Conservation (phyloP, 805 yeast genomes). For the Blastobotrys mokoenaii region DNA sequence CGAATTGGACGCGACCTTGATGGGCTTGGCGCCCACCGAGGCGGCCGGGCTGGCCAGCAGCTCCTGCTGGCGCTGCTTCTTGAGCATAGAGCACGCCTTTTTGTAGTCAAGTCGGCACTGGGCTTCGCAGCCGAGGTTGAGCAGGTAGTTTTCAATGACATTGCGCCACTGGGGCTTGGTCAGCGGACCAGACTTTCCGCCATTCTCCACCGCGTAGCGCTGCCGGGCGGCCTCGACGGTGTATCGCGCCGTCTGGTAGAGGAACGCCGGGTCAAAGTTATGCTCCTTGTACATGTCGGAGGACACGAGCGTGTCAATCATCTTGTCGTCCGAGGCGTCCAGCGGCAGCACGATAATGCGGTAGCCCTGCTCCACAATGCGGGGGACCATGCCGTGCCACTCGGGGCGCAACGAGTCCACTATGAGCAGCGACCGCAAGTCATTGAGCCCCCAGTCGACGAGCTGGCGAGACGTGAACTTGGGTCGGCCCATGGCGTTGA, state of each 20-base stretch:
- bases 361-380: slow-evolving; percentile 30
- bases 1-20: slow-evolving; percentile 12
- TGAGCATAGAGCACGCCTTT: slow-evolving; percentile 31
- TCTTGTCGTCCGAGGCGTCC: slow-evolving; percentile 38
- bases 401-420: slow-evolving; percentile 41
- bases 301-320: slow-evolving; percentile 41
- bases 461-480: slow-evolving; percentile 52
- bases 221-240: slow-evolving; percentile 46
- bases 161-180: slow-evolving; percentile 63
- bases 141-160: slow-evolving; percentile 54
- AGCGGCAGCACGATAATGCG: slow-evolving; percentile 46
- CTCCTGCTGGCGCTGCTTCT: slow-evolving; percentile 14
- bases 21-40: neutral
- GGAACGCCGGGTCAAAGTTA: slow-evolving; percentile 44
- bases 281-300: slow-evolving; percentile 64
- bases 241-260: slow-evolving; percentile 51
- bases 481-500: slow-evolving; percentile 40
- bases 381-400: slow-evolving; percentile 49
- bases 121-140: slow-evolving; percentile 23
- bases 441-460: slow-evolving; percentile 66
- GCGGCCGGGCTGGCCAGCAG: slow-evolving; percentile 1
- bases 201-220: slow-evolving; percentile 13
- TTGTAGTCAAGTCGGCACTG: slow-evolving; percentile 64
- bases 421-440: slow-evolving; percentile 55
- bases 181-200: slow-evolving; percentile 25